Percentiles rank a stretch among this genome's conserved stretches.
Evolutionary conservation across 1,284 basidiomycete species (phyloP).

Genomic region (Fomitiporia mediterranea): DNA sequence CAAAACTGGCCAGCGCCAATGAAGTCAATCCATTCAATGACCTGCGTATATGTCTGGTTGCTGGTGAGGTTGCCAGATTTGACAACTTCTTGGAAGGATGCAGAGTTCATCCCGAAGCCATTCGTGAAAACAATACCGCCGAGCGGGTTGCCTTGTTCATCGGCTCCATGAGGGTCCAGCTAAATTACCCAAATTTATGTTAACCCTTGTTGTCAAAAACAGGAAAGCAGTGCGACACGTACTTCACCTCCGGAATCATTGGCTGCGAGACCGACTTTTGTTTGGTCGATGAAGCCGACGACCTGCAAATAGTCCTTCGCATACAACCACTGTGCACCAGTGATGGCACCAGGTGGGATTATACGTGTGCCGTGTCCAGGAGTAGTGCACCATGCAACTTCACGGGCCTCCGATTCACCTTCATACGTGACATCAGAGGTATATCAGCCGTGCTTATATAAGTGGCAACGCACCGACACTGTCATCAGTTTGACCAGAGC

Average conservation of each 20-base stretch:
- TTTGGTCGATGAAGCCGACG: constrained; percentile 32
- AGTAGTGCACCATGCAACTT: constrained; percentile 61
- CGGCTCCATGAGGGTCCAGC: constrained; percentile 27
- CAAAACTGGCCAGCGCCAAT: constrained; percentile 26
- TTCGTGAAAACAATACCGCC: constrained; percentile 37
- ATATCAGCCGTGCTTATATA: background rate
- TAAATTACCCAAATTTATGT: constrained; percentile 6
- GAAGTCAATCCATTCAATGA: constrained; percentile 33
- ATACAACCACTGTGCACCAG: constrained; percentile 39
- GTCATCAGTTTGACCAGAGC: constrained; percentile 27
- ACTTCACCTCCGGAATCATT: constrained; percentile 29
- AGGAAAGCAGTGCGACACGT: background rate
- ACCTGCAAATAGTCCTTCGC: constrained; percentile 32
- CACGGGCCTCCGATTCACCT: constrained; percentile 52
- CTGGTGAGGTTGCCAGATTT: constrained; percentile 21
- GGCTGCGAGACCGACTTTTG: constrained; percentile 27
- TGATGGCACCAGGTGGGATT: constrained; percentile 47
- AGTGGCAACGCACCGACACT: constrained; percentile 9
- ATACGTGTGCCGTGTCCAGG: constrained; percentile 51
- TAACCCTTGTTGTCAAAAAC: background rate
- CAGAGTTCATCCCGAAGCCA: constrained; percentile 25
- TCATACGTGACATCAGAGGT: background rate
- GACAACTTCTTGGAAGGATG: constrained; percentile 15
- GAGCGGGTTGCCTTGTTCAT: constrained; percentile 34
- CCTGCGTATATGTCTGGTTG: constrained; percentile 28